Evolutionary conservation across 176 grass and related monocot genomes (phyloP), one percentile per base, ranked within the genome.

Genomic region (Neostapfia colusana): DNA sequence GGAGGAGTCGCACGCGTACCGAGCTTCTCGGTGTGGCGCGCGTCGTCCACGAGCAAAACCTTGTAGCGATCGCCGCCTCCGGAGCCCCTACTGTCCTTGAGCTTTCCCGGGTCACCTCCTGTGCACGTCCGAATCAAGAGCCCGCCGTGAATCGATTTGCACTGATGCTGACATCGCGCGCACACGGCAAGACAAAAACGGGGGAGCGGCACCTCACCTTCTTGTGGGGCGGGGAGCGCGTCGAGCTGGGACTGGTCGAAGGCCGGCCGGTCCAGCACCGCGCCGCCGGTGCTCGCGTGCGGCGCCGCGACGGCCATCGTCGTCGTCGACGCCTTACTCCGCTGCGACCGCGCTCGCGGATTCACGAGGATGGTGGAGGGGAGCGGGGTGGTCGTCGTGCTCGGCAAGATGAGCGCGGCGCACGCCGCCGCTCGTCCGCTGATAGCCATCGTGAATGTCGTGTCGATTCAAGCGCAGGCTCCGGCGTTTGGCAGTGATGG

Each of bases 41-140:
- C 77, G 74, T 92, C 89, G 78, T 96, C 89, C 26, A 96, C 41
- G 60, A 96, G 79, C 58, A 96, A 35, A 53, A 89, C 89, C 76
- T 81, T 90, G 89, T 78, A 95, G 83, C 73, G 87, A 66, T 92
- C 93, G 41, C 87, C 87, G 49, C 63, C 90, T 5, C 87, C 79
- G 8, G 84, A 55, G 43, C 75, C 82, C 79, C 63, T 97, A 63
- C 56, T 67, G 7, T 82, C 62, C 65, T 15, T 81, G 60, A 69
- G 71, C 79, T 85, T 72, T 28, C 87, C 87, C 8, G 85, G 78
- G 72, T 93, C 87, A 18, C 88, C 83, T 65, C 88, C 88, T 88
- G 62, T 23, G 36, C 49, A 70, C 1, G 12, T 23, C 24, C 26
- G 24, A 11, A 59, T 26, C 21, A 58, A 58, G 23, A 13, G 20